These are phyloP conservation scores for Cryptosporidium sp. DNA, from an alignment of 169 alveolate species.

Conservation along the genomic window DNA sequence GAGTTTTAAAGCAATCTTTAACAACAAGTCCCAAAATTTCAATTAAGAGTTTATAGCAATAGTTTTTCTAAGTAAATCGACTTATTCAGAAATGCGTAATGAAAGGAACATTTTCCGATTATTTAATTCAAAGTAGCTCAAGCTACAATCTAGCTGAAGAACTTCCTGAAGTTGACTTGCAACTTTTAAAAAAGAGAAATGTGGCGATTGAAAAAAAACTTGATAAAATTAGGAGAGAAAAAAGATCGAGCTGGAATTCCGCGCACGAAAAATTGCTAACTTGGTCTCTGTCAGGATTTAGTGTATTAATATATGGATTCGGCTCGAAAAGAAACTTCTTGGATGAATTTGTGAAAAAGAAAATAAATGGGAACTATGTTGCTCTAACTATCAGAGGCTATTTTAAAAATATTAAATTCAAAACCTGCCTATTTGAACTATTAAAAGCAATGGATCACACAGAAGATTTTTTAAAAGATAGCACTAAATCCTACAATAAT, in stretches of 20 bases:
- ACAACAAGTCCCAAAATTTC: background rate
- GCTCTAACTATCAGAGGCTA: conserved; percentile 53
- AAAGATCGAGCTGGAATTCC: conserved; percentile 3
- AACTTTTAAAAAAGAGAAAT: background rate
- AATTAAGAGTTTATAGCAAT: background rate
- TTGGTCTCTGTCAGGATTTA: conserved; percentile 70
- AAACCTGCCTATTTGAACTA: conserved; percentile 37
- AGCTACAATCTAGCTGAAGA: background rate
- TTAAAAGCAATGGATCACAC: background rate
- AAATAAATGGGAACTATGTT: conserved; percentile 8
- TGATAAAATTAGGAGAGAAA: background rate
- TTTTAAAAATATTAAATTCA: conserved; percentile 45
- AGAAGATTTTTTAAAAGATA: background rate
- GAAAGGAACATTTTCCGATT: conserved; percentile 53
- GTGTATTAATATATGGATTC: conserved; percentile 51
- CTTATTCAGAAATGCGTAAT: background rate
- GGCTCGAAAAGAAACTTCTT: conserved; percentile 46
- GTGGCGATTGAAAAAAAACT: background rate
- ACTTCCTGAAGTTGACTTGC: conserved; percentile 13
- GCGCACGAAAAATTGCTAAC: conserved; percentile 4
- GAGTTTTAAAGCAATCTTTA: background rate
- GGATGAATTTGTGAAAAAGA: conserved; percentile 37
- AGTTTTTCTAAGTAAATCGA: background rate
- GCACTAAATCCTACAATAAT: background rate
- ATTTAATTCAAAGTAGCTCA: background rate